Evolutionary conservation across 495 filamentous ascomycete genomes (phyloP), one percentile per base, ranked within the genome.

Genomic region (Lichenothelia convexa): DNA sequence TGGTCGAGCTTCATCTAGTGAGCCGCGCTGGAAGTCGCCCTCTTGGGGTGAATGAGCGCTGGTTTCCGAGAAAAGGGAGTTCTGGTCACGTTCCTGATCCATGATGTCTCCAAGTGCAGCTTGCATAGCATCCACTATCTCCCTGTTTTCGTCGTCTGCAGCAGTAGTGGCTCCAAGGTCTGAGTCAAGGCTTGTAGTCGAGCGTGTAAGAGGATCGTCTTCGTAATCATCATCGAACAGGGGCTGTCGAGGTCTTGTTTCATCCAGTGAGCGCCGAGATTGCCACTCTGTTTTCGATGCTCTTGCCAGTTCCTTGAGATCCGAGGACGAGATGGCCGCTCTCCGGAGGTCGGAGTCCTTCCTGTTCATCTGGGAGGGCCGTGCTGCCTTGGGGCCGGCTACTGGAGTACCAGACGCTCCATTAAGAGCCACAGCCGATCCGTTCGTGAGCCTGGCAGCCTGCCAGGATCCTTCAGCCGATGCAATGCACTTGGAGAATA

Each of bases 401-500:
- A n/a, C n/a, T n/a, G n/a, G n/a, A n/a, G n/a, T n/a, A n/a, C n/a
- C n/a, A n/a, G n/a, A n/a, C n/a, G n/a, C n/a, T n/a, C n/a, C 33
- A 29, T 43, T 40, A 2, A 41, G 5, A 21, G 34, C 24, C 4
- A 39, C 21, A 20, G 22, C 37, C 11, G 44, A 41, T 22, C 38
- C 18, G 1, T 38, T 32, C 1, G 20, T 16, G 12, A 44, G 41
- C 11, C 17, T 34, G 2, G 39, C 33, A 36, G 42, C 37, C 0
- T 24, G n/a, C 5, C 33, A 31, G 13, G 78, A 70, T 17, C 71
- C 70, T 47, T 94, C 84, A 44, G 93, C 85, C 1, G 86, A 81
- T 7, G 89, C 80, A 3, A 95, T 63, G 45, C 82, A 93, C 47
- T 99, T 95, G 64, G 83, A 95, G 52, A 82, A 99, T 0, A 95